Percentiles rank a stretch among this genome's conserved stretches.
phyloP scores from a whole-genome alignment of 1,284 basidiomycete species.

The Pulveroboletus sp. region DNA sequence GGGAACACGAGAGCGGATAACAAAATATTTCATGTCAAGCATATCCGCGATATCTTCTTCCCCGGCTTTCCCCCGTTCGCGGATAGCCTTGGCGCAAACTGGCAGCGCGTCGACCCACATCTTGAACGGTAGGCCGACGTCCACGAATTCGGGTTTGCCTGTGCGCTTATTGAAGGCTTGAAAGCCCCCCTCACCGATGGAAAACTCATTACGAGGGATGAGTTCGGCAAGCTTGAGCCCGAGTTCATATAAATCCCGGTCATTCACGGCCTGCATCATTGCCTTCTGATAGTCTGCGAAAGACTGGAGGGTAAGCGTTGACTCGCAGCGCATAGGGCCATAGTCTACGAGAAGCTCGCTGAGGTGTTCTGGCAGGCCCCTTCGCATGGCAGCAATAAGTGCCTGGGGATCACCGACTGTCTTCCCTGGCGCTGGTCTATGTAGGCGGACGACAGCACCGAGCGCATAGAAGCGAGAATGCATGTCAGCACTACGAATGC shows the following conservation, averaged over 20 bases:
- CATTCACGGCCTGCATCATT: constrained; percentile 49
- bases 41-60: constrained; percentile 57
- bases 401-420: constrained; percentile 43
- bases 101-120: constrained; percentile 59
- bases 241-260: constrained; percentile 51
- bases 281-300: constrained; percentile 49
- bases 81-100: constrained; percentile 53
- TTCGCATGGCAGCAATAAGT: constrained; percentile 41
- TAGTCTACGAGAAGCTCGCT: constrained; percentile 49
- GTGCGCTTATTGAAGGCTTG: constrained; percentile 45
- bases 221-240: constrained; percentile 50
- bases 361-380: constrained; percentile 50
- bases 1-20: constrained; percentile 46
- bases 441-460: constrained; percentile 53
- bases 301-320: constrained; percentile 43
- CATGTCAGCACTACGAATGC: constrained; percentile 54
- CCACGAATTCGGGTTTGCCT: constrained; percentile 40
- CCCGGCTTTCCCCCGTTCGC: constrained; percentile 38
- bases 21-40: constrained; percentile 56
- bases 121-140: constrained; percentile 57
- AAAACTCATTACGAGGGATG: constrained; percentile 58
- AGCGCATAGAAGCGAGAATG: constrained; percentile 50
- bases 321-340: constrained; percentile 49
- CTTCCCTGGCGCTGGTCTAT: constrained; percentile 12
- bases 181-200: constrained; percentile 56